Conservation (phyloP, 1,139 yeast genomes). For the Kazachstania sp. region DNA sequence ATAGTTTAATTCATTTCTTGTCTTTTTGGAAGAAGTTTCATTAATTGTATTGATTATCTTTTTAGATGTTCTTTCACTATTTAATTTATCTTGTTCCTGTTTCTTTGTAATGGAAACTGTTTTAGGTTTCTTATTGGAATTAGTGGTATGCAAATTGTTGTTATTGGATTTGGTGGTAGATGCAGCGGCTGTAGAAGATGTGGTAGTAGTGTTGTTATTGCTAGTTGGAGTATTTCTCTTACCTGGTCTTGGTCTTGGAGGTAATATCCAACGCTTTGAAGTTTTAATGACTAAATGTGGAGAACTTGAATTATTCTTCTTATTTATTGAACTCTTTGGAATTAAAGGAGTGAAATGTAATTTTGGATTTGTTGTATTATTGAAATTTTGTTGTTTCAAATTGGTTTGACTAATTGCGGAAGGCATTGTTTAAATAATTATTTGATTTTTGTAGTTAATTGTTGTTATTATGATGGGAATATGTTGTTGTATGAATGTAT, state of each 20-base stretch:
- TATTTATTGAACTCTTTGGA: conserved; percentile 8
- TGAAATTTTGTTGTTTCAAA: conserved; percentile 5
- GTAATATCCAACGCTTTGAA: conserved; percentile 30
- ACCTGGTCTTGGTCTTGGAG: conserved; percentile 49
- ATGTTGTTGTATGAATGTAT: too few relatives aligned
- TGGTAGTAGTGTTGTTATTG: background rate
- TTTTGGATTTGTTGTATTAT: conserved; percentile 1
- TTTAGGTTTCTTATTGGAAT: background rate
- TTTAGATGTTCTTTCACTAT: background rate
- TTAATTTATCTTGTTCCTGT: background rate
- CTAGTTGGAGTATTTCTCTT: conserved; percentile 23
- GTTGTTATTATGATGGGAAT: background rate
- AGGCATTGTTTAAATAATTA: conserved; percentile 4
- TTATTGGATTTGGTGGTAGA: background rate
- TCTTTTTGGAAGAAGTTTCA: background rate
- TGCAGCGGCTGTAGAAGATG: background rate
- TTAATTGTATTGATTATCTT: background rate
- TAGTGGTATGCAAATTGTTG: background rate
- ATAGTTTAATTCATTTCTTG: conserved; percentile 6
- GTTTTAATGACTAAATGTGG: conserved; percentile 16
- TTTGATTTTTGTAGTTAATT: too few relatives aligned
- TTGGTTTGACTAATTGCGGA: conserved; percentile 4
- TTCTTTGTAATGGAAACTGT: background rate
- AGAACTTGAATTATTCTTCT: background rate
- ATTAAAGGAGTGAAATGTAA: conserved; percentile 10